A percentile compares a stretch with the other conserved stretches of the same genome.
These are phyloP conservation scores for Starmera dryadoides DNA, from an alignment of 805 yeast genomes.

Conservation along the genomic window DNA sequence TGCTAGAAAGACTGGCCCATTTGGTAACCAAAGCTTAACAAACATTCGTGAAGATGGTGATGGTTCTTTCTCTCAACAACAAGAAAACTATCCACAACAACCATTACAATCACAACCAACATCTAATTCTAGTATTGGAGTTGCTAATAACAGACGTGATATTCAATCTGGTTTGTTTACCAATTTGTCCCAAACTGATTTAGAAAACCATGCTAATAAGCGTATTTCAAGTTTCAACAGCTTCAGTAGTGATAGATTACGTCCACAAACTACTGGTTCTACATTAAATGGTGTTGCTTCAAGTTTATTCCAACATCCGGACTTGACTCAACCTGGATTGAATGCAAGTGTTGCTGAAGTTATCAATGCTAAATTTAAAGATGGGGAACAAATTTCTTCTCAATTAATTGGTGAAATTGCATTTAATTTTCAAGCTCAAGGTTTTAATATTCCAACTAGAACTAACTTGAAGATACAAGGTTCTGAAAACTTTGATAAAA, in stretches of 20 bases:
- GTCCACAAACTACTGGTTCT: constrained; percentile 38
- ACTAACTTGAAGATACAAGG: constrained; percentile 35
- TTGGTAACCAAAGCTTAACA: constrained; percentile 13
- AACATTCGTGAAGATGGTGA: constrained; percentile 26
- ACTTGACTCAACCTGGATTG: constrained; percentile 51
- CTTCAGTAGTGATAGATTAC: constrained; percentile 24
- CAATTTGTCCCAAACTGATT: constrained; percentile 30
- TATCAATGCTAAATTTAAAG: constrained; percentile 64
- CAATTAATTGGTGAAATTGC: constrained; percentile 84
- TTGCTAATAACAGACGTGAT: constrained; percentile 24
- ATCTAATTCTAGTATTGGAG: not conserved
- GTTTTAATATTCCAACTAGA: constrained; percentile 29
- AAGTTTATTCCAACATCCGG: constrained; percentile 41
- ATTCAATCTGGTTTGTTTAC: constrained; percentile 41
- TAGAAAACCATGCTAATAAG: constrained; percentile 18
- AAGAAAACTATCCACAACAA: constrained; percentile 7
- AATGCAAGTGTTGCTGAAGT: constrained; percentile 85
- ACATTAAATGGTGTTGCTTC: constrained; percentile 23
- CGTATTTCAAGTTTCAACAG: constrained; percentile 20
- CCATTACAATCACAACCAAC: constrained; percentile 6
- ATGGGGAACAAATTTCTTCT: constrained; percentile 53
- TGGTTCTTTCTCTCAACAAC: constrained; percentile 10
- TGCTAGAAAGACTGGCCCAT: constrained; percentile 36
- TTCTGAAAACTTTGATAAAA: constrained; percentile 33
- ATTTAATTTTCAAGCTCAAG: constrained; percentile 48